Percentiles rank a stretch among this genome's conserved stretches.
phyloP scores from a whole-genome alignment of 2,329 filamentous ascomycete genomes.

The Colletotrichum chrysophilum region DNA sequence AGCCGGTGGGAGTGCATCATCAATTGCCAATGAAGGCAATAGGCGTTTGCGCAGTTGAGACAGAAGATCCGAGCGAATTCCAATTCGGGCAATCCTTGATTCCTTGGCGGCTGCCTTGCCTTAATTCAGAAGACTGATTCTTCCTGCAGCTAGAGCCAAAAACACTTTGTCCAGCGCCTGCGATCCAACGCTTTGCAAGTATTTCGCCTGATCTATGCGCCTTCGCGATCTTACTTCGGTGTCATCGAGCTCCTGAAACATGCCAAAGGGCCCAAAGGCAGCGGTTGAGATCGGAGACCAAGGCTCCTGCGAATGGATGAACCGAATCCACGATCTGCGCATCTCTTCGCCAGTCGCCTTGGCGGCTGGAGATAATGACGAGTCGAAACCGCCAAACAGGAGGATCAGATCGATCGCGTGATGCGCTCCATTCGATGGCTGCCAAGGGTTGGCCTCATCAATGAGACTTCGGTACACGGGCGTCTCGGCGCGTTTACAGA shows the following conservation, averaged over 20 bases:
- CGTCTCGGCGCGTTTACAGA: constrained; percentile 25
- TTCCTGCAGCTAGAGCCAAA: constrained; percentile 37
- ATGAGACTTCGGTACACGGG: constrained; percentile 43
- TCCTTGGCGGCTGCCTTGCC: background rate
- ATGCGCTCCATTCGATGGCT: constrained; percentile 47
- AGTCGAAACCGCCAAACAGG: constrained; percentile 45
- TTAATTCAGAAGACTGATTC: constrained; percentile 44
- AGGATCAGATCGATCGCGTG: constrained; percentile 52
- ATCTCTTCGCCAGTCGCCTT: constrained; percentile 37
- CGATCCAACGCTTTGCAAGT: constrained; percentile 30
- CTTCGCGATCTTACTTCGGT: constrained; percentile 32
- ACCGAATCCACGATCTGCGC: constrained; percentile 44
- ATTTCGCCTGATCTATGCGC: constrained; percentile 31
- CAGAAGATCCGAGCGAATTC: background rate
- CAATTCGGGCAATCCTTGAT: background rate
- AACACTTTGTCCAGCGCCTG: constrained; percentile 19
- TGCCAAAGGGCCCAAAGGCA: constrained; percentile 45
- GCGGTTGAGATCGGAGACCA: constrained; percentile 37
- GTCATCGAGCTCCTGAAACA: constrained; percentile 34
- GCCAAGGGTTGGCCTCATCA: constrained; percentile 53
- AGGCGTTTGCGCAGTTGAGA: background rate
- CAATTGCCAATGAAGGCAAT: background rate
- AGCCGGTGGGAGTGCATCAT: background rate
- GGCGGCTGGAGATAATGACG: constrained; percentile 37
- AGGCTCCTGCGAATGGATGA: constrained; percentile 38